These are phyloP conservation scores for Boletales sp. DNA, from an alignment of 768 basidiomycete genomes.

Conservation along the genomic window DNA sequence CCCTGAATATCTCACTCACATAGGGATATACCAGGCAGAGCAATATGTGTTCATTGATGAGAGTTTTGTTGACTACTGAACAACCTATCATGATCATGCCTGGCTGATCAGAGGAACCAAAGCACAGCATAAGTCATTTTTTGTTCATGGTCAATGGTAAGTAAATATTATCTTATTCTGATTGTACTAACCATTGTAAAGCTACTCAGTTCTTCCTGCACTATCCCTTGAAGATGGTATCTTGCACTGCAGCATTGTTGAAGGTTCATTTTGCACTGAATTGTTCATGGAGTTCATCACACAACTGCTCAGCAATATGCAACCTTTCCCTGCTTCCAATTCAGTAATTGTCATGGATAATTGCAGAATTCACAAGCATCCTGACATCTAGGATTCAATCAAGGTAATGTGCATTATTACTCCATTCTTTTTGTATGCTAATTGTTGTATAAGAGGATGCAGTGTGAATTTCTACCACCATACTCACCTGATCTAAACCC, in stretches of 20 bases:
- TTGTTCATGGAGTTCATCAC: neutral
- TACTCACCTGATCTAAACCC: conserved; percentile 2
- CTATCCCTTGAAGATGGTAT: conserved; percentile 1
- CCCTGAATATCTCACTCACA: too few species aligned
- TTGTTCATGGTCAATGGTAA: too few species aligned
- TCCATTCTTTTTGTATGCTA: neutral
- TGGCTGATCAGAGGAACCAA: too few species aligned
- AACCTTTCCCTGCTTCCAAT: neutral
- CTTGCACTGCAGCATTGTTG: neutral
- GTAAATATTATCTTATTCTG: too few species aligned
- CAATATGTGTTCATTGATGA: too few species aligned
- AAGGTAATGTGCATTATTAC: neutral
- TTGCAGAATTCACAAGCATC: conserved; percentile 4
- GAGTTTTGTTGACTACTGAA: too few species aligned
- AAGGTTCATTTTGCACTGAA: neutral
- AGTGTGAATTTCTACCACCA: neutral
- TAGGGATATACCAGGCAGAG: too few species aligned
- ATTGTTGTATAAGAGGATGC: neutral
- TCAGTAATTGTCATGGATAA: conserved; percentile 5
- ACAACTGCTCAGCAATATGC: neutral
- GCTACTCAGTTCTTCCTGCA: conserved; percentile 3
- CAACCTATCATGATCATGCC: too few species aligned
- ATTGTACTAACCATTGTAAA: too few species aligned
- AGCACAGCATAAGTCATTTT: too few species aligned
- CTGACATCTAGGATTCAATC: neutral